Evolutionary conservation across 2,329 filamentous ascomycete species (phyloP).

Genomic region (Samsoniella hepiali): DNA sequence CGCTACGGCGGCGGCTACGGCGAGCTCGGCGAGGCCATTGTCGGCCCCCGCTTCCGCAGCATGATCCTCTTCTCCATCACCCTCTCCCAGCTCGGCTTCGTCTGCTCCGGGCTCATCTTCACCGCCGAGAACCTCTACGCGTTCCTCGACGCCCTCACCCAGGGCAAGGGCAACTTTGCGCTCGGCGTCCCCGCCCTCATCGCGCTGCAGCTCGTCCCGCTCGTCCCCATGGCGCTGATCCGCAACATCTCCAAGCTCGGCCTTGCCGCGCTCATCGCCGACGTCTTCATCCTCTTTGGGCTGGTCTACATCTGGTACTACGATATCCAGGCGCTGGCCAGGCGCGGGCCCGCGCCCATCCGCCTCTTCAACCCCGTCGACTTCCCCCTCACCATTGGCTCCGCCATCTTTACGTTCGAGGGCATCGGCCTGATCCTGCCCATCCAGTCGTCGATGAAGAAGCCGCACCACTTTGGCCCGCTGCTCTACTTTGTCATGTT

Average conservation of each 20-base stretch:
- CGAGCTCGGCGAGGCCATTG: constrained; percentile 66
- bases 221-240: constrained; percentile 66
- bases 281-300: constrained; percentile 69
- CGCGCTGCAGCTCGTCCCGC: constrained; percentile 59
- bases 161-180: constrained; percentile 47
- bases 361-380: constrained; percentile 65
- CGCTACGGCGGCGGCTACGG: constrained; percentile 68
- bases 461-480: constrained; percentile 63
- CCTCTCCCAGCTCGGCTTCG: constrained; percentile 73
- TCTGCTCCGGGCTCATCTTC: constrained; percentile 75
- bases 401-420: constrained; percentile 75
- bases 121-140: constrained; percentile 70
- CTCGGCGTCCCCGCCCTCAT: constrained; percentile 56
- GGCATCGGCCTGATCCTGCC: constrained; percentile 74
- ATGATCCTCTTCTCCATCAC: constrained; percentile 69
- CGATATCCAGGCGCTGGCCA: constrained; percentile 56
- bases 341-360: constrained; percentile 57
- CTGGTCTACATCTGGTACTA: constrained; percentile 72
- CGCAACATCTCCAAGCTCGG: constrained; percentile 74
- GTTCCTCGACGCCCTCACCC: constrained; percentile 61
- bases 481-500: constrained; percentile 68
- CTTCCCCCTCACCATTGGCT: constrained; percentile 69
- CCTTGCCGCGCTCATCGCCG: constrained; percentile 64
- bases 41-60: constrained; percentile 59
- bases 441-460: constrained; percentile 72